Evolutionary conservation across 176 grass and related monocot genomes (phyloP), one percentile per base, ranked within the genome.

Genomic region (Triticum turgidum): DNA sequence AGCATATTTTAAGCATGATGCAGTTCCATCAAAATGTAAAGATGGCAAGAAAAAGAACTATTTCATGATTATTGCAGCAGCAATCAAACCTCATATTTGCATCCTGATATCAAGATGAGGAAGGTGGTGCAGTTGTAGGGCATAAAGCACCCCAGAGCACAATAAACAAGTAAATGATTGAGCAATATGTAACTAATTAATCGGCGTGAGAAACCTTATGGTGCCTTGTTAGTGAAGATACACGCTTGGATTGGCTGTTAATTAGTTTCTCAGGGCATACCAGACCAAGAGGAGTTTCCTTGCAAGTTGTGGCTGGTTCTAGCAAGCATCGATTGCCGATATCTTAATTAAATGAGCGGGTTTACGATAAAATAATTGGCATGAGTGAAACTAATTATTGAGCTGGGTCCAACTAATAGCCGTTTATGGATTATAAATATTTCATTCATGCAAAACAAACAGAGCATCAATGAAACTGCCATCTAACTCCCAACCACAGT

Each of bases 271-370:
- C 30, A 35, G 47, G 61, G 10, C 54, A 45, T n/a, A 45, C 24
- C 64, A 54, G 33, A 52, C 69, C 11, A 34, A 24, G 56, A 13
- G 24, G 21, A 39, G 74, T 75, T 79, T 69, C 66, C 47, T 76
- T 81, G 69, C 81, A 91, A 84, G 85, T 87, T 87, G 89, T 80
- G 65, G 65, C 65, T 14, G 68, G 38, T 76, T 87, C 76, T 65
- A 61, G 80, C 68, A 76, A 87, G 56, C 45, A 87, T 87, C 80
- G 65, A 73, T 13, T 52, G n/a, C 62, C 18, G 81, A 81, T 85
- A 91, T 84, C 77, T 54, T 91, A 88, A 63, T 88, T n/a, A 77
- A 91, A 81, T 25, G 21, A 4, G 9, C 6, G 27, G 69, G 34
- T 70, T 86, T 45, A 35, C 33, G 73, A 52, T 80, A 80, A 84